Percentiles rank a stretch among this genome's conserved stretches.
phyloP scores from a whole-genome alignment of 768 basidiomycete species.

The Hirschioporus abietinus region DNA sequence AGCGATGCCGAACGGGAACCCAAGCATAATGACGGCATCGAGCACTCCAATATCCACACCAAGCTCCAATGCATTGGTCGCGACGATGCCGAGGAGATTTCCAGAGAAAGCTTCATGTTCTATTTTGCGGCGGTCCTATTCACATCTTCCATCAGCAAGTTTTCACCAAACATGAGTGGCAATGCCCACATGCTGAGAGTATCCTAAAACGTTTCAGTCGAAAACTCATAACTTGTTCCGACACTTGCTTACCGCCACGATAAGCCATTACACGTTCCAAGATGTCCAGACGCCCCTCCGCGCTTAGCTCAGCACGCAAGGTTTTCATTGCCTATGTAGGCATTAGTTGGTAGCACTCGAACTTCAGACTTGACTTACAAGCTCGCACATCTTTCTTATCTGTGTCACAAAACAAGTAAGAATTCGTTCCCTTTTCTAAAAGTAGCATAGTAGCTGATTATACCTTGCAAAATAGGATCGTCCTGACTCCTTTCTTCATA shows the following conservation, averaged over 20 bases:
- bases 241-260: conserved; percentile 57
- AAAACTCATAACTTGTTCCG: not conserved
- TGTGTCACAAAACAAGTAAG: conserved; percentile 21
- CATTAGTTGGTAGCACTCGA: not conserved
- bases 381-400: conserved; percentile 78
- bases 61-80: conserved; percentile 87
- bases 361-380: conserved; percentile 38
- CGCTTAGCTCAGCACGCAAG: conserved; percentile 61
- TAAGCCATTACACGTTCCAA: conserved; percentile 75
- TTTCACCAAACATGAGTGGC: not conserved
- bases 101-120: conserved; percentile 86
- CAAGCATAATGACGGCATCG: conserved; percentile 86
- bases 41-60: conserved; percentile 89
- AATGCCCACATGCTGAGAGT: conserved; percentile 55
- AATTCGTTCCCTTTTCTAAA: not conserved
- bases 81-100: conserved; percentile 76
- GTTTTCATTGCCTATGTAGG: conserved; percentile 67
- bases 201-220: conserved; percentile 39
- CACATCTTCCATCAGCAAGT: conserved; percentile 7
- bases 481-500: conserved; percentile 75
- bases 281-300: conserved; percentile 73
- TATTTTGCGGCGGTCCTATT: conserved; percentile 73
- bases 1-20: conserved; percentile 74
- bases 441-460: not conserved
- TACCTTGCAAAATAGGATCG: conserved; percentile 89